Base-by-base conservation (phyloP, 177 flowering plant species). In the Vitis hybrid region DNA sequence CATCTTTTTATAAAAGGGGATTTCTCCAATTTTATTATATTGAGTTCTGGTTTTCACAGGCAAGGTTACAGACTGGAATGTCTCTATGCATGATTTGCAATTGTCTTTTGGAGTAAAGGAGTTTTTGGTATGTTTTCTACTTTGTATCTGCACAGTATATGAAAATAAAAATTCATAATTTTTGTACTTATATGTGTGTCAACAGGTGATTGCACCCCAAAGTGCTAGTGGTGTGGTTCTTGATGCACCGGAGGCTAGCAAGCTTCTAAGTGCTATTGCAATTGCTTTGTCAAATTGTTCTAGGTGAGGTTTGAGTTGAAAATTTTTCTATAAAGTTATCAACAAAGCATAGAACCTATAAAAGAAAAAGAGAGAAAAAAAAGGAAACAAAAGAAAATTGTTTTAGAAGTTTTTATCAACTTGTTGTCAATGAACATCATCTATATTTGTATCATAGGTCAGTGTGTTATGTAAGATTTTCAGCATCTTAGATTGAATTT, bases 201-300 rank as follows among this genome's bases (percentile, higher is more conserved):
- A 61, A 44, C 79, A 95, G 99, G 94, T 92, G 70, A 90, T 95
- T 84, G 85, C 94, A 70, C 98, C 97, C 38, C 86, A 89, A 79
- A 95, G 98, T 88, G 92, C 89, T 18, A 94, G 94, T 73, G 97
- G 97, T 65, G 99, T 96, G 67, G 82, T 96, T 73, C 94, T 96
- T 75, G 98, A 96, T 85, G 83, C 98, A 65, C 97, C 97, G 19
- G 99, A 96, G 84, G 92, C 97, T 60, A 92, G 89, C 75, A 92
- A 96, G 80, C 95, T 96, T 59, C 73, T 96, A 72, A 94, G 97
- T 83, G 87, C 99, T 1, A 90, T 91, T 83, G 98, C 97, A 60
- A 89, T 92, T 77, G 99, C 97, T 71, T 79, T 89, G 76, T 85
- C 99, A 76, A 96, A 94, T 73, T 89, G 95, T 83, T 87, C 89